A percentile compares a stretch with the other conserved stretches of the same genome.
phyloP scores from a whole-genome alignment of 768 basidiomycete genomes.

The Collybia sordida region DNA sequence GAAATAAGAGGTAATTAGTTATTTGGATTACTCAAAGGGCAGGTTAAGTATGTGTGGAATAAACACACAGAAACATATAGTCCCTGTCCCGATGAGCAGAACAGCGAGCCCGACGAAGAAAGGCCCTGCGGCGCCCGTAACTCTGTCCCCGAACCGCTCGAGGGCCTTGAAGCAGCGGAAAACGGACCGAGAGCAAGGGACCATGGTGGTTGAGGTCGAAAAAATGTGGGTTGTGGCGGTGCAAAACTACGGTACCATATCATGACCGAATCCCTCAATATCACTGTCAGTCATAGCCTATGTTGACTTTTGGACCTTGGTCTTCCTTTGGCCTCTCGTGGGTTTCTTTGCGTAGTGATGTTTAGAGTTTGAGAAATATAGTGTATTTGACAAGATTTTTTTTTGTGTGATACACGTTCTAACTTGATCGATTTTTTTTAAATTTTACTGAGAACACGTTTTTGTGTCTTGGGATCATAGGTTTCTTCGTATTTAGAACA shows the following conservation, averaged over 20 bases:
- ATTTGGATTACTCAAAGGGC: not conserved
- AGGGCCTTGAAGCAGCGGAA: constrained; percentile 57
- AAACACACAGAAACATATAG: constrained; percentile 78
- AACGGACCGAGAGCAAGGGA: constrained; percentile 39
- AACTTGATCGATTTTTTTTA: too few relatives aligned
- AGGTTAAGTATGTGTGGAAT: not conserved
- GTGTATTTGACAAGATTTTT: too few relatives aligned
- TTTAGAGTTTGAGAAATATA: too few relatives aligned
- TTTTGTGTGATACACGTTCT: too few relatives aligned
- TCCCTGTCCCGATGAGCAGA: constrained; percentile 64
- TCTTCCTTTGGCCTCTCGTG: too few relatives aligned
- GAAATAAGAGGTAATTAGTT: constrained; percentile 1
- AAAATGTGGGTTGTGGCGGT: constrained; percentile 1
- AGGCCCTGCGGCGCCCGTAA: constrained; percentile 91
- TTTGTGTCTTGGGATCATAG: too few relatives aligned
- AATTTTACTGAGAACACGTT: too few relatives aligned
- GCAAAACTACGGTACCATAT: not conserved
- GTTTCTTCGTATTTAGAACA: too few relatives aligned
- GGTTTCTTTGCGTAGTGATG: too few relatives aligned
- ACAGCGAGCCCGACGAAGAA: constrained; percentile 85
- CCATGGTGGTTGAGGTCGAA: constrained; percentile 1
- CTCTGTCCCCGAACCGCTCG: constrained; percentile 71
- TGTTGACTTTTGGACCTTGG: too few relatives aligned
- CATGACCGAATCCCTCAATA: too few relatives aligned
- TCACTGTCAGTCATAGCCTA: too few relatives aligned